Evolutionary conservation across 306 rosid species (phyloP), one percentile per base, ranked within the genome.

Genomic region (Trichosanthes cucumerina): DNA sequence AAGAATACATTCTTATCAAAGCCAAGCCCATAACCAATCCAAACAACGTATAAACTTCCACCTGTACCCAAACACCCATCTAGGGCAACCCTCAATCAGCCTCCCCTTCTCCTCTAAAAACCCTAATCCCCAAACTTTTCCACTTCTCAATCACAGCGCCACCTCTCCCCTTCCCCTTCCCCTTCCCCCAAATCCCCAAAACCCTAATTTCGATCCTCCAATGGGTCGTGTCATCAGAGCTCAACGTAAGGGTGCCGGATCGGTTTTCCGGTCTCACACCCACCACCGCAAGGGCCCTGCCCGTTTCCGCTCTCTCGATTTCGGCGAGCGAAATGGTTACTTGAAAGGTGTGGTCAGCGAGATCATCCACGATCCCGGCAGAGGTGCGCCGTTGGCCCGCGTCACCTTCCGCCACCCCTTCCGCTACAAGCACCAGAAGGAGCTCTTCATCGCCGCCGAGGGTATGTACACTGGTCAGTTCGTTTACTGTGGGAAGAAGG

Each of bases 181-280:
- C 66, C 60, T 11, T 3, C 50, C 79, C 43, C 49, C 0, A 43
- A 19, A 26, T 50, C 59, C n/a, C 21, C 63, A 15, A 34, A 36
- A 12, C 65, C 68, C 43, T 72, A 72, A 71, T 28, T 28, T 11
- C 46, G 12, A 64, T 64, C 34, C 53, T 39, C 16, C 41, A 6
- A 79, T 79, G 81, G 81, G 81, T 18, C 54, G 81, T 33, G 81
- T 79, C 1, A 79, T 79, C 56, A 71, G 81, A 49, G 81, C 77
- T 53, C 81, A 79, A 1, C 65, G 81, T 50, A 79, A 79, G 68
- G 81, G 81, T 53, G 81, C 77, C 15, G 81, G 81, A 9, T 79
- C 81, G 4, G 77, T 79, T 59, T 79, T 79, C 81, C 66, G 65
- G 56, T 79, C 81, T n/a, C 81, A 79, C 81, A 79, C 81, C 19